A percentile compares a stretch with the other conserved stretches of the same genome.
phyloP scores from a whole-genome alignment of 2,329 filamentous ascomycete genomes.

The Talaromyces sp. region DNA sequence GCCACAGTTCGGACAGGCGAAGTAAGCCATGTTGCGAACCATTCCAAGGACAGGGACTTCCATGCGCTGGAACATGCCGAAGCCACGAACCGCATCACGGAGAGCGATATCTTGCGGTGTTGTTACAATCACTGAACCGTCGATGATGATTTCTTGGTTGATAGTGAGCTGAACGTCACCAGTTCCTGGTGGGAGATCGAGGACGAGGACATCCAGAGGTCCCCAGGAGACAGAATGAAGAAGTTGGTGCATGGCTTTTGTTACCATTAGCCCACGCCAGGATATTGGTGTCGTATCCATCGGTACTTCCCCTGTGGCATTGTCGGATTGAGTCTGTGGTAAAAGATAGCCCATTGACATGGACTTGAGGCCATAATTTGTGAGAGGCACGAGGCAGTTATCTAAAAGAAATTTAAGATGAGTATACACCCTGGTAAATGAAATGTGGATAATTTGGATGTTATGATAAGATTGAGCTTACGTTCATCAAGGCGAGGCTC shows the following conservation, averaged over 20 bases:
- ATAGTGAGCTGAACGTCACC: conserved; percentile 97
- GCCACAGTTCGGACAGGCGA: conserved; percentile 76
- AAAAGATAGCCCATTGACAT: conserved; percentile 99
- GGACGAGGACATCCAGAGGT: conserved; percentile 79
- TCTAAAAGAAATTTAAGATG: conserved; percentile 28
- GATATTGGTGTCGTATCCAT: conserved; percentile 72
- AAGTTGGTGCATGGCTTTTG: conserved; percentile 94
- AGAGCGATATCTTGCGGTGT: conserved; percentile 93
- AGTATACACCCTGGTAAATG: neutral
- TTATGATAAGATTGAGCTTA: conserved; percentile 48
- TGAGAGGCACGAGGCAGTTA: conserved; percentile 74
- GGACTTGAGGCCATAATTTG: conserved; percentile 92
- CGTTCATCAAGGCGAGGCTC: conserved; percentile 75
- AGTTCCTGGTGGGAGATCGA: conserved; percentile 91
- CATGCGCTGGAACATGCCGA: conserved; percentile 90
- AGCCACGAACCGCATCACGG: conserved; percentile 87
- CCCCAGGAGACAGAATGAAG: conserved; percentile 96
- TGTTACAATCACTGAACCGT: conserved; percentile 81
- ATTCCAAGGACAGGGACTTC: conserved; percentile 77
- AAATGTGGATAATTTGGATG: conserved; percentile 2
- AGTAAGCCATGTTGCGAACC: conserved; percentile 89
- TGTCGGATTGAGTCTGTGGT: conserved; percentile 34
- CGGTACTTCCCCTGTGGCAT: conserved; percentile 31
- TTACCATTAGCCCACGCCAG: conserved; percentile 96
- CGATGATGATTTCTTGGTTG: conserved; percentile 87